These are phyloP conservation scores for Thalassiosira ordinaria DNA, from an alignment of 352 stramenopile species.

Conservation along the genomic window DNA sequence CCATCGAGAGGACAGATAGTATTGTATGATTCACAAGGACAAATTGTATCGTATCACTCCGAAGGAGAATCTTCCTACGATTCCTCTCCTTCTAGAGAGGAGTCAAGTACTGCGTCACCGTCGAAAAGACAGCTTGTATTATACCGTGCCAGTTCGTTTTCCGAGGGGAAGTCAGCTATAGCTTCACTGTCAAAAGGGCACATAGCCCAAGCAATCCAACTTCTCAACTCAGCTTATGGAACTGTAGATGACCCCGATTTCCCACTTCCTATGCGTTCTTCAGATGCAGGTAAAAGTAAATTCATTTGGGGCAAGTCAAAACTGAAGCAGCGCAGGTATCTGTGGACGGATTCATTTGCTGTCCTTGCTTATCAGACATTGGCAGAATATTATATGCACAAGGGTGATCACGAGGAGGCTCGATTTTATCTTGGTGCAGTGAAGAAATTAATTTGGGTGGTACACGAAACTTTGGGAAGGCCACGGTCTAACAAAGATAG, in stretches of 20 bases:
- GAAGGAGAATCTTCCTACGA: no score
- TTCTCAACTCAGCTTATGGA: background rate
- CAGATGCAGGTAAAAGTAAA: background rate
- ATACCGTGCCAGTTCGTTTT: no score
- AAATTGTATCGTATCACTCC: no score
- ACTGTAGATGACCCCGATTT: background rate
- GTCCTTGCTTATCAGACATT: conserved; percentile 13
- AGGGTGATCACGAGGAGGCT: background rate
- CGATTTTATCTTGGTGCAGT: background rate
- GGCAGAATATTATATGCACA: background rate
- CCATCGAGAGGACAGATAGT: no score
- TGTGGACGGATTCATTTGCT: conserved; percentile 21
- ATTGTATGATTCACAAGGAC: no score
- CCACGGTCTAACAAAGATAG: background rate
- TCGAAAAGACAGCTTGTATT: no score
- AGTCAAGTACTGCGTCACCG: no score
- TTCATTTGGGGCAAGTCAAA: background rate
- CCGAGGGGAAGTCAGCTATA: no score
- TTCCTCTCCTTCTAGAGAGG: no score
- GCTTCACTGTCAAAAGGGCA: no score
- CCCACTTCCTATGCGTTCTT: background rate
- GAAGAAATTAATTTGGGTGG: conserved; percentile 9
- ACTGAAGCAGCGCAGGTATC: conserved; percentile 8
- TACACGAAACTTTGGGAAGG: conserved; percentile 19
- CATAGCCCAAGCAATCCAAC: background rate